Base-by-base conservation (phyloP, 2,329 filamentous ascomycete genomes). In the Ophiocordyceps robertsii region DNA sequence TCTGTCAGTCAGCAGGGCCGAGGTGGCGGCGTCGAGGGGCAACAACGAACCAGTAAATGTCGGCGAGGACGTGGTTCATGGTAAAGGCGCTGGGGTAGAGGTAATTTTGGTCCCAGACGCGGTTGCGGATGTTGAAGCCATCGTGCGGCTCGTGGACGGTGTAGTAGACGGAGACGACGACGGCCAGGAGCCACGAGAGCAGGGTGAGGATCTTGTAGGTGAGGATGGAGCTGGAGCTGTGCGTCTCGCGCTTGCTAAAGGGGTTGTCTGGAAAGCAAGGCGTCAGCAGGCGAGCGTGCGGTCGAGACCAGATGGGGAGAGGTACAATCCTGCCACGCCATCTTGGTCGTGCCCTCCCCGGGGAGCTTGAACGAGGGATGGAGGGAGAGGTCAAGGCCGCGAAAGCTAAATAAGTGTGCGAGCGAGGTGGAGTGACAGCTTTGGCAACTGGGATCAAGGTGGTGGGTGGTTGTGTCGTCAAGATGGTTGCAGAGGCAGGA, bases 181-280 rank as follows among this genome's bases (percentile, higher is more conserved):
- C 66, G 33, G 86, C 75, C 37, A 93, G 64, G 27, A 86, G 62
- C 82, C 85, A 95, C 31, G 80, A 80, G 40, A 87, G 47, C 37
- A 80, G 71, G 4, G 84, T 85, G 47, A 88, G 65, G 57, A 87
- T 64, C 62, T 86, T 88, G 73, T 92, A 92, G 31, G 77, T 69
- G 49, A 77, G 67, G 52, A 95, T 67, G 40, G 77, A 69, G 47
- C 68, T 66, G 29, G 65, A 61, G 46, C 70, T 70, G 56, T 86
- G 80, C 16, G 75, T 69, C 46, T 88, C 82, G 54, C 77, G 77
- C 61, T 72, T 79, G 46, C 73, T 68, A 64, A 92, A 92, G 27
- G 85, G 85, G 60, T 92, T 92, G 58, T 77, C 81, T 84, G 47
- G 29, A 41, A 12, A 27, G 9, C 2, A 2, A 27, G 4, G 6